Conservation (phyloP, 257 asterid species). For the Paraleonurus japonicus region DNA sequence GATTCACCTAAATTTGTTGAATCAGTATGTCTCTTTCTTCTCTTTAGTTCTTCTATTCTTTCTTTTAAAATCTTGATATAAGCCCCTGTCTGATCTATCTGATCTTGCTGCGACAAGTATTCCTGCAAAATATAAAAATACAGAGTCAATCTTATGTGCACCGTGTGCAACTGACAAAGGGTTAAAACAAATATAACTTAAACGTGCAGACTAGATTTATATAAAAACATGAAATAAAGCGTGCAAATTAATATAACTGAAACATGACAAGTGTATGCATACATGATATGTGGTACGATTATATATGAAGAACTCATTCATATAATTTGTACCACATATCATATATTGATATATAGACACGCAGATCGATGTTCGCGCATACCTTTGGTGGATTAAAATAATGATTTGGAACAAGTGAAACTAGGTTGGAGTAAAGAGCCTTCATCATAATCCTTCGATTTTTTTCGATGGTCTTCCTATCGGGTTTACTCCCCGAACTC, state of each 20-base stretch:
- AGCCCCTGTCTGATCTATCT: constrained; percentile 29
- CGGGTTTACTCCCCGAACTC: constrained; percentile 12
- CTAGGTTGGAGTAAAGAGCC: constrained; percentile 27
- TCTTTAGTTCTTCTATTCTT: constrained; percentile 30
- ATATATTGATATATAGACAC: too few relatives aligned
- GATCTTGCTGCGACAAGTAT: constrained; percentile 38
- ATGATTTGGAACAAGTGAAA: constrained; percentile 36
- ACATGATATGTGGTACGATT: too few relatives aligned
- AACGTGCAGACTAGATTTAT: too few relatives aligned
- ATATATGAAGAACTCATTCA: too few relatives aligned
- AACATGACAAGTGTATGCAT: too few relatives aligned
- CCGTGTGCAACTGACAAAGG: too few relatives aligned
- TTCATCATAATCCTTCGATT: constrained; percentile 34
- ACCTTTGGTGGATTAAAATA: constrained; percentile 33
- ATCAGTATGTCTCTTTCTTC: constrained; percentile 20
- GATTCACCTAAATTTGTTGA: background rate
- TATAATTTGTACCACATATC: background rate
- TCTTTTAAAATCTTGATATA: constrained; percentile 35
- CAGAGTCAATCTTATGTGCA: too few relatives aligned
- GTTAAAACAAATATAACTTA: too few relatives aligned
- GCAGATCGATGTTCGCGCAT: background rate
- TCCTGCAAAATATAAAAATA: constrained; percentile 8
- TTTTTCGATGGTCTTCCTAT: constrained; percentile 29
- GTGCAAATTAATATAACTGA: too few relatives aligned
- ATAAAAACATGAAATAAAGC: too few relatives aligned